Percentiles rank a stretch among this genome's conserved stretches.
Conservation (phyloP, 2,329 filamentous ascomycete genomes). For the Mycocentrospora acerina region DNA sequence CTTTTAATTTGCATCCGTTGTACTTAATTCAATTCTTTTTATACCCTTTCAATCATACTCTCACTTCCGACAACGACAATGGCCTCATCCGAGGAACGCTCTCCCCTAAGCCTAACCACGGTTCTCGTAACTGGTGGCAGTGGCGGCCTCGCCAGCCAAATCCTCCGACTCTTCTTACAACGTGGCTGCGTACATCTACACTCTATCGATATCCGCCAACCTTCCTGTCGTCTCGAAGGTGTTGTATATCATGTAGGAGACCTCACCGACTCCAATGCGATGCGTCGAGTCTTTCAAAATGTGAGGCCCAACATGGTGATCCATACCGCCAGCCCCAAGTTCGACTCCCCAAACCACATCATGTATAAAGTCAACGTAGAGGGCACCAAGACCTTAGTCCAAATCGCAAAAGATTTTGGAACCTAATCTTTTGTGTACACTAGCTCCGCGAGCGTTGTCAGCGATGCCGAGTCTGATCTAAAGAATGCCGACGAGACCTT, state of each 20-base stretch:
- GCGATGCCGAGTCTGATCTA: constrained; percentile 48
- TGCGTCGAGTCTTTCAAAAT: constrained; percentile 45
- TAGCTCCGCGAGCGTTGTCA: constrained; percentile 53
- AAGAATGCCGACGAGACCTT: constrained; percentile 54
- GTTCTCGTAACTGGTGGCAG: constrained; percentile 54
- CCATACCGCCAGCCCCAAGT: constrained; percentile 53
- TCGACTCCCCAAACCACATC: constrained; percentile 41
- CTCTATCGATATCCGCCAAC: constrained; percentile 47
- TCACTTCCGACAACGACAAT: no score
- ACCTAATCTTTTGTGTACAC: constrained; percentile 58
- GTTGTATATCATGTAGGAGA: constrained; percentile 54
- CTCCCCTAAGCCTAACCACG: no score
- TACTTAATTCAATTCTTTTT: no score
- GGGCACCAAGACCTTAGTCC: constrained; percentile 54
- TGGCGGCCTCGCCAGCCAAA: constrained; percentile 55
- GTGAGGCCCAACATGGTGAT: constrained; percentile 51
- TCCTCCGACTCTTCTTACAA: constrained; percentile 51
- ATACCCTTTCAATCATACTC: no score
- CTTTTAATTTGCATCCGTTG: no score
- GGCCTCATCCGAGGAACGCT: no score
- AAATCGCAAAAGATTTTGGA: constrained; percentile 49
- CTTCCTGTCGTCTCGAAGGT: constrained; percentile 38
- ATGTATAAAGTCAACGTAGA: constrained; percentile 55
- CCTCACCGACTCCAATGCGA: constrained; percentile 48
- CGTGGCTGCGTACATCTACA: constrained; percentile 50